Conservation (phyloP, 768 basidiomycete genomes). For the Boletus sp. region DNA sequence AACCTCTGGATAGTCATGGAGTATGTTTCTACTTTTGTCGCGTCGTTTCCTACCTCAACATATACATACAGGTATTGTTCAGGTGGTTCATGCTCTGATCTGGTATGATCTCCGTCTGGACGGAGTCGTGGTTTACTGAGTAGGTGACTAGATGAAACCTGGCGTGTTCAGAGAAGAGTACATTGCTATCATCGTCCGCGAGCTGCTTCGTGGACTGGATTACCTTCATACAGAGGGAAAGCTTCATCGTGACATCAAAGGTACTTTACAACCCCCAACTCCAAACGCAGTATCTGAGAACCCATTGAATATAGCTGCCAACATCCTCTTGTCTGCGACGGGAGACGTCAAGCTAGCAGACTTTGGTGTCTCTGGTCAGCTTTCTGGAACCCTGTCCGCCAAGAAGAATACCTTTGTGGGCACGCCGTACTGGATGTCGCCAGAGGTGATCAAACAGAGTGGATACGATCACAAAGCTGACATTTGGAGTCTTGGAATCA, state of each 20-base stretch:
- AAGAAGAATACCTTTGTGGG: slow-evolving; percentile 99
- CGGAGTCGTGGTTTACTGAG: slow-evolving; percentile 6
- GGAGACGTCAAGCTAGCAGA: slow-evolving; percentile 98
- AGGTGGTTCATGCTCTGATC: slow-evolving; percentile 95
- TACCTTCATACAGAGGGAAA: slow-evolving; percentile 97
- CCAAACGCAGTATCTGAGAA: background rate
- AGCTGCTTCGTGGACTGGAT: slow-evolving; percentile 87
- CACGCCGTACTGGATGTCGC: slow-evolving; percentile 99
- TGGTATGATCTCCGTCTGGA: slow-evolving; percentile 51
- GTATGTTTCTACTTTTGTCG: slow-evolving; percentile 42
- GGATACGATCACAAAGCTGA: slow-evolving; percentile 99
- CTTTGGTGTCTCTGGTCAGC: slow-evolving; percentile 97
- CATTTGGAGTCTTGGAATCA: slow-evolving; percentile 98
- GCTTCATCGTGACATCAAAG: slow-evolving; percentile 99
- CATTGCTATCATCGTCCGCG: slow-evolving; percentile 93
- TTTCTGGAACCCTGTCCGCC: slow-evolving; percentile 87
- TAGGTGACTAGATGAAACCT: slow-evolving; percentile 81
- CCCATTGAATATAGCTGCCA: slow-evolving; percentile 61
- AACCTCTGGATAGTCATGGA: slow-evolving; percentile 99
- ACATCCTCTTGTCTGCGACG: slow-evolving; percentile 85
- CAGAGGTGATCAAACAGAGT: slow-evolving; percentile 99
- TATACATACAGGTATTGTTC: slow-evolving; percentile 75
- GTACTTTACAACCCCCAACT: slow-evolving; percentile 36
- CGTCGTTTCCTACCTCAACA: slow-evolving; percentile 13
- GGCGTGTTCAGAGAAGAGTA: slow-evolving; percentile 98